These are phyloP conservation scores for Cladophialophora immunda DNA, from an alignment of 2,329 filamentous ascomycete genomes.

Conservation along the genomic window DNA sequence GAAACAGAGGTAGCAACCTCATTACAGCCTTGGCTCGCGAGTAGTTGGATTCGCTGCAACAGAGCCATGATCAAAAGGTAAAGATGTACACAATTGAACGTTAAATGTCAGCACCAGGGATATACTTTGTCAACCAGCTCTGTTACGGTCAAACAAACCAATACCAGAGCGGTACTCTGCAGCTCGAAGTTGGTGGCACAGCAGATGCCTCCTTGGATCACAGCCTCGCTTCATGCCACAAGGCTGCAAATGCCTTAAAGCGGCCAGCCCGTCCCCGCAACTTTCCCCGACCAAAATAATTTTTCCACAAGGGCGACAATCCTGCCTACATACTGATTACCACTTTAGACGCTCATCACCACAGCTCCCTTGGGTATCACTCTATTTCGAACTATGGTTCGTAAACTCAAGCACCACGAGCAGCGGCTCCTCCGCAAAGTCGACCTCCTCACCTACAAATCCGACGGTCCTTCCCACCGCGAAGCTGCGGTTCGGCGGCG, in stretches of 20 bases:
- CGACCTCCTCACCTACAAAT: constrained; percentile 94
- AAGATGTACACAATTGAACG: background rate
- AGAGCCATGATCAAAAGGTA: background rate
- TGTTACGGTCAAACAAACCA: background rate
- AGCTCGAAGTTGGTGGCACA: background rate
- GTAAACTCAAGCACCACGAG: constrained; percentile 97
- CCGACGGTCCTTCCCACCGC: constrained; percentile 80
- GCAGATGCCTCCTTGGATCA: background rate
- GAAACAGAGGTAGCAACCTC: background rate
- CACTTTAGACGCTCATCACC: background rate
- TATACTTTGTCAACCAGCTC: background rate
- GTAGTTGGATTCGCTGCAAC: background rate
- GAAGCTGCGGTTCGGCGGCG: constrained; percentile 80
- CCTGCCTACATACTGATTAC: background rate
- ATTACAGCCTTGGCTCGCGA: background rate
- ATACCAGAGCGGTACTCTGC: background rate
- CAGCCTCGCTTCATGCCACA: background rate
- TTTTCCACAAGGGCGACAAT: background rate
- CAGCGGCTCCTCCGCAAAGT: constrained; percentile 89
- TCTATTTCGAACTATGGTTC: constrained; percentile 73
- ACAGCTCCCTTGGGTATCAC: background rate
- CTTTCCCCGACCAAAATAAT: constrained; percentile 2
- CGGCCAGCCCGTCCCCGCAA: background rate
- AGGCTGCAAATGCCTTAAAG: background rate
- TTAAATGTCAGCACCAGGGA: too few species aligned